A percentile compares a stretch with the other conserved stretches of the same genome.
Evolutionary conservation across 1,139 yeast genomes (phyloP).

Genomic region (Yamadazyma sp.): DNA sequence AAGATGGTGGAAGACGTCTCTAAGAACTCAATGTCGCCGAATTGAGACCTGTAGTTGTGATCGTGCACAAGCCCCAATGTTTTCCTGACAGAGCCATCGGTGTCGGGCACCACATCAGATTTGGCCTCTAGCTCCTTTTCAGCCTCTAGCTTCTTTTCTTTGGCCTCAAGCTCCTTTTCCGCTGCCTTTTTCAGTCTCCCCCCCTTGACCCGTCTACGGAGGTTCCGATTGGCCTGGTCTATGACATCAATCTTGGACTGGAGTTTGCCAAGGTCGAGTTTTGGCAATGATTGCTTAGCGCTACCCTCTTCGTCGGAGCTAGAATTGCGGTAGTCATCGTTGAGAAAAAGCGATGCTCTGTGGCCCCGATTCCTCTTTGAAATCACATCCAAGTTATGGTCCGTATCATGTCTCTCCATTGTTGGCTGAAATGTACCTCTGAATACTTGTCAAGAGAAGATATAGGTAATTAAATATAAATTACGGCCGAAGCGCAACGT

Average conservation of each 20-base stretch:
- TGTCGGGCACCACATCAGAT: background rate
- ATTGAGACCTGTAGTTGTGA: conserved; percentile 17
- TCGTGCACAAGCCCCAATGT: background rate
- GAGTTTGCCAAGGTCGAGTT: conserved; percentile 9
- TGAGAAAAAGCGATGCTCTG: conserved; percentile 22
- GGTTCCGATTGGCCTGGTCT: conserved; percentile 8
- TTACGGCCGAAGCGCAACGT: too few species aligned
- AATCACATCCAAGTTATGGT: conserved; percentile 22
- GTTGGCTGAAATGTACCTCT: too few species aligned
- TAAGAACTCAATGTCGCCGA: conserved; percentile 46
- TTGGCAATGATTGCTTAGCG: background rate
- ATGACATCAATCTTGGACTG: conserved; percentile 11
- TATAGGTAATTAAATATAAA: too few species aligned
- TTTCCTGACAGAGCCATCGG: background rate
- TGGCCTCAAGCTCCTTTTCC: background rate
- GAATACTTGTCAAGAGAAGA: too few species aligned
- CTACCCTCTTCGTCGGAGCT: conserved; percentile 11
- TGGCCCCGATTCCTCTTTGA: conserved; percentile 22
- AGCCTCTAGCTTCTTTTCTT: background rate
- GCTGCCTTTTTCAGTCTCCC: conserved; percentile 6
- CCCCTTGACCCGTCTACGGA: conserved; percentile 7
- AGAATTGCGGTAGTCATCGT: conserved; percentile 20
- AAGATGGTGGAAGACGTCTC: conserved; percentile 47
- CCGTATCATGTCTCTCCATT: conserved; percentile 17
- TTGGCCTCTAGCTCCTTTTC: background rate